Percentiles rank a stretch among this genome's conserved stretches.
Conservation (phyloP, 192 early-diverging fungal genomes). For the Entophlyctis luteolus region DNA sequence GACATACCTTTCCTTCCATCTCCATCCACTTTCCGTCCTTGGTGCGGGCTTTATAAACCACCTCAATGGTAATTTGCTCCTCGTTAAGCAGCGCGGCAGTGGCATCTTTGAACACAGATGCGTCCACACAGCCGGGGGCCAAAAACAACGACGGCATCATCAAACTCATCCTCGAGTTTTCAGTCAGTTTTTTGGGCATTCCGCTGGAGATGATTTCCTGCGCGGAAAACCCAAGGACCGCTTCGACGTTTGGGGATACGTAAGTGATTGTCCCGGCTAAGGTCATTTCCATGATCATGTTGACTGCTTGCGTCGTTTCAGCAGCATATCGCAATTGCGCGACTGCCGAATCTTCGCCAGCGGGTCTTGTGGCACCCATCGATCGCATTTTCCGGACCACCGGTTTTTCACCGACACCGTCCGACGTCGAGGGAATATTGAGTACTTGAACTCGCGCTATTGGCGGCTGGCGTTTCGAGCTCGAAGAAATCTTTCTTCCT, state of each 20-base stretch:
- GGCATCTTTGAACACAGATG: slow-evolving; percentile 60
- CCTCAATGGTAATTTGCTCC: slow-evolving; percentile 62
- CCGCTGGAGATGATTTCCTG: background rate
- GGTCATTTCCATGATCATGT: slow-evolving; percentile 74
- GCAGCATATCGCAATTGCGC: slow-evolving; percentile 45
- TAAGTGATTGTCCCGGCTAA: slow-evolving; percentile 58
- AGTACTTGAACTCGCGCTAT: slow-evolving; percentile 11
- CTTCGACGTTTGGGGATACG: slow-evolving; percentile 63
- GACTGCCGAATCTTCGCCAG: slow-evolving; percentile 9
- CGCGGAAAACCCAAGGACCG: slow-evolving; percentile 64
- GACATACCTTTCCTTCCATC: slow-evolving; percentile 67
- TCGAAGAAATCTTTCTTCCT: background rate
- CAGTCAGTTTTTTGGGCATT: background rate
- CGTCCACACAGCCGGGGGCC: slow-evolving; percentile 45
- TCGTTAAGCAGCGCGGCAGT: slow-evolving; percentile 51
- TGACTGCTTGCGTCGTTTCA: slow-evolving; percentile 63
- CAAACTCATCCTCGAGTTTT: slow-evolving; percentile 8
- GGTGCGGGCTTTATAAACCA: slow-evolving; percentile 54
- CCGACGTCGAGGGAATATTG: background rate
- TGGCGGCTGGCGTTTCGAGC: background rate
- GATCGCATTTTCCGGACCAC: background rate
- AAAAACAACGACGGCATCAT: slow-evolving; percentile 53
- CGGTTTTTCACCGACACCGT: background rate
- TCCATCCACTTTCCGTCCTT: slow-evolving; percentile 56
- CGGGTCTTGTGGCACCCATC: background rate